Percentiles rank a stretch among this genome's conserved stretches.
Conservation (phyloP, 2,329 filamentous ascomycete species). For the Thielaviopsis ethacetica region DNA sequence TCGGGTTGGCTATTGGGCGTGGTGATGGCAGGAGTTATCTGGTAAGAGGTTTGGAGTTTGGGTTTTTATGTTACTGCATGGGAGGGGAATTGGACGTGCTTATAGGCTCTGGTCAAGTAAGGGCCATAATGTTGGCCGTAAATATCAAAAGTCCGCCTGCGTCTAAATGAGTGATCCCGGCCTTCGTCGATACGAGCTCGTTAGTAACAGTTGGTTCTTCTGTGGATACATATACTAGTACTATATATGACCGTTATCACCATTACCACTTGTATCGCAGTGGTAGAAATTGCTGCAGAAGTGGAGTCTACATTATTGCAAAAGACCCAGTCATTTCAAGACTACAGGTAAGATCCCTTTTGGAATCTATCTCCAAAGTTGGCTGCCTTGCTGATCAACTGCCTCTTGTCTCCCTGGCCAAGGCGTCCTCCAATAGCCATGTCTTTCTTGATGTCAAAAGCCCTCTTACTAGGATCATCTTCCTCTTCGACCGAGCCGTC, state of each 20-base stretch:
- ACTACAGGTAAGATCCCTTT: conserved; percentile 48
- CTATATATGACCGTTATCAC: too few relatives aligned
- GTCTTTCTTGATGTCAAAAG: conserved; percentile 86
- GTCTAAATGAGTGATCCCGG: background rate
- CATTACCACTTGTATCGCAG: too few relatives aligned
- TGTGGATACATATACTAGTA: too few relatives aligned
- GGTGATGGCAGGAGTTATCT: background rate
- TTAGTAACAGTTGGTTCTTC: too few relatives aligned
- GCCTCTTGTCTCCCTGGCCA: conserved; percentile 54
- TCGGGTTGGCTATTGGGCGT: background rate
- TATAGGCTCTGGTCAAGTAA: background rate
- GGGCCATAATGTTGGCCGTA: background rate
- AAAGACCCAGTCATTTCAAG: background rate
- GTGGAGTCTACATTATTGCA: background rate
- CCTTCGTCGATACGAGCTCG: too few relatives aligned
- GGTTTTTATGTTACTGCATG: background rate
- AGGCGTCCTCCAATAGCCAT: conserved; percentile 65
- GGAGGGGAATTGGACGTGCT: background rate
- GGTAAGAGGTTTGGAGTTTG: background rate
- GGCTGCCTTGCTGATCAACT: conserved; percentile 62
- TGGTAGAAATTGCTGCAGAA: background rate
- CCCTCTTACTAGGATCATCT: conserved; percentile 78
- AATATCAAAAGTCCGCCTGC: background rate
- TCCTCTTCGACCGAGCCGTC: conserved; percentile 40
- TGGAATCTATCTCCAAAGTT: conserved; percentile 73